Percentiles rank a stretch among this genome's conserved stretches.
Evolutionary conservation across 352 stramenopile genomes (phyloP).

Genomic region (Phytophthora pinifolia): DNA sequence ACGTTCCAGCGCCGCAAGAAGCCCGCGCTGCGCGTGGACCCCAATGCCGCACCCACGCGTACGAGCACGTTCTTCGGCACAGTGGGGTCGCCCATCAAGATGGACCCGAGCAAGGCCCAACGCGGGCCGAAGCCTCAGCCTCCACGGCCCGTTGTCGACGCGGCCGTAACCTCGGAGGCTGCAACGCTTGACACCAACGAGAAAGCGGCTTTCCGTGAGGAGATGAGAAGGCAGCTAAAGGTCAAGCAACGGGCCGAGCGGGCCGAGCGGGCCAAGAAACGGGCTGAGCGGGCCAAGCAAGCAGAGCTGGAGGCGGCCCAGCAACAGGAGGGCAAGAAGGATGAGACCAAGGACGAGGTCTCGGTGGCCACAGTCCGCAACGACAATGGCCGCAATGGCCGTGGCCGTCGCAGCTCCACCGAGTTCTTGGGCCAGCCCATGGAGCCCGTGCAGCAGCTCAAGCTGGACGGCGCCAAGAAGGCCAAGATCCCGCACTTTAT

Average conservation of each 20-base stretch:
- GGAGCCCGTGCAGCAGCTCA: slow-evolving; percentile 61
- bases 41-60: slow-evolving; percentile 31
- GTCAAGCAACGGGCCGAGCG: slow-evolving; percentile 37
- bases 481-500: slow-evolving; percentile 76
- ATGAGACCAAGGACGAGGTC: slow-evolving; percentile 11
- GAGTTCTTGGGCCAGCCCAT: slow-evolving; percentile 51
- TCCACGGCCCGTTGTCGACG: slow-evolving; percentile 8
- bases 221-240: slow-evolving; percentile 49
- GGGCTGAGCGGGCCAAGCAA: slow-evolving; percentile 24
- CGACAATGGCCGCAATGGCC: slow-evolving; percentile 33
- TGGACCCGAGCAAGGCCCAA: slow-evolving; percentile 31
- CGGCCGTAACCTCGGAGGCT: slow-evolving; percentile 47
- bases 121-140: slow-evolving; percentile 12
- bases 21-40: slow-evolving; percentile 33
- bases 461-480: slow-evolving; percentile 66
- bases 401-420: slow-evolving; percentile 42
- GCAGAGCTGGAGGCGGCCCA: slow-evolving; percentile 14
- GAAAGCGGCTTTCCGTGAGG: slow-evolving; percentile 51
- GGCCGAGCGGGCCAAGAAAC: too few relatives aligned
- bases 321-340: slow-evolving; percentile 17
- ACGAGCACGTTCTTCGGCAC: slow-evolving; percentile 72
- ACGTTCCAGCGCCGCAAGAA: slow-evolving; percentile 59
- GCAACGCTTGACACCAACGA: slow-evolving; percentile 60
- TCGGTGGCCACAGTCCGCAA: slow-evolving; percentile 50
- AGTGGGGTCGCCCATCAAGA: slow-evolving; percentile 71